Percentiles rank a stretch among this genome's conserved stretches.
Conservation (phyloP, 1,139 yeast species). For the Magnusiomyces clavatus region DNA sequence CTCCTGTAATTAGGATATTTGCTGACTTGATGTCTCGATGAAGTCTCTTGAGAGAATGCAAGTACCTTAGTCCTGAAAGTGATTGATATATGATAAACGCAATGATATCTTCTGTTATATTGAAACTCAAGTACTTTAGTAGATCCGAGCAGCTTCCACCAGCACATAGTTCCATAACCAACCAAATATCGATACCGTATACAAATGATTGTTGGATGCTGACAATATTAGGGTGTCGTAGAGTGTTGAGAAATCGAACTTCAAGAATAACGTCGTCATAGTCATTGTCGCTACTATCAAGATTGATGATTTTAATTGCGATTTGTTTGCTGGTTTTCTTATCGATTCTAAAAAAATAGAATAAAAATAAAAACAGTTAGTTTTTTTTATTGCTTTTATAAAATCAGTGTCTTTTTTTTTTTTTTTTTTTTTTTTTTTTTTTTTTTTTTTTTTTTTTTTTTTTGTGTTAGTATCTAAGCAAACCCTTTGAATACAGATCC, state of each 20-base stretch:
- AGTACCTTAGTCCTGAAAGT: slow-evolving; percentile 58
- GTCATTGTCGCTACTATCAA: slow-evolving; percentile 64
- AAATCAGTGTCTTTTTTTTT: background rate
- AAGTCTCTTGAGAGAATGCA: slow-evolving; percentile 72
- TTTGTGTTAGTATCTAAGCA: background rate
- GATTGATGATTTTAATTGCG: slow-evolving; percentile 72
- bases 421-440: background rate
- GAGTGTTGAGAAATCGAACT: slow-evolving; percentile 58
- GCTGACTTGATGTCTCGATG: slow-evolving; percentile 88
- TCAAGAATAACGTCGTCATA: slow-evolving; percentile 64
- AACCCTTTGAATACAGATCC: slow-evolving; percentile 68
- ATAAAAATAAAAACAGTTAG: slow-evolving; percentile 3
- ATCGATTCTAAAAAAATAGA: slow-evolving; percentile 20
- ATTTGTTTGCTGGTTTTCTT: slow-evolving; percentile 37
- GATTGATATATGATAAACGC: slow-evolving; percentile 39
- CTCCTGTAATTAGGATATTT: slow-evolving; percentile 56
- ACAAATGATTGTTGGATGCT: slow-evolving; percentile 54
- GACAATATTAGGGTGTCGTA: slow-evolving; percentile 59
- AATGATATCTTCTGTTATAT: slow-evolving; percentile 11
- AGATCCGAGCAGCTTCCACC: slow-evolving; percentile 86
- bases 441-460: background rate
- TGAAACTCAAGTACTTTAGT: slow-evolving; percentile 10
- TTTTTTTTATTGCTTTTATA: background rate
- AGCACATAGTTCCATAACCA: slow-evolving; percentile 88
- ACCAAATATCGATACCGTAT: slow-evolving; percentile 64